Evolutionary conservation across 345 rosid species (phyloP).

Genomic region (Leavenworthia alabamica): DNA sequence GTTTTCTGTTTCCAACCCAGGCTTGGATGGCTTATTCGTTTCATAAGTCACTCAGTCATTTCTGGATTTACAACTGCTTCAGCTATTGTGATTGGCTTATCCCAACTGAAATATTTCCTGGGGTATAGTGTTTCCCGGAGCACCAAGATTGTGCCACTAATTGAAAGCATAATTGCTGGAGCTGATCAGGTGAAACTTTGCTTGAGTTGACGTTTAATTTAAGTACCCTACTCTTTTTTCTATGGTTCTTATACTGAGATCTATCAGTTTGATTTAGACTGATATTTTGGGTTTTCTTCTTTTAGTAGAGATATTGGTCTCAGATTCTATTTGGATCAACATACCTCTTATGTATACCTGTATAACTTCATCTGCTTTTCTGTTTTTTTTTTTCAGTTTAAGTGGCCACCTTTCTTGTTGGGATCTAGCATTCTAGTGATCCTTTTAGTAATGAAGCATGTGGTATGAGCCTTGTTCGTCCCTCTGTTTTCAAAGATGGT

Average conservation of each 20-base stretch:
- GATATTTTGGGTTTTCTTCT: neutral
- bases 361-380: conserved; percentile 12
- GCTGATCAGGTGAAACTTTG: conserved; percentile 54
- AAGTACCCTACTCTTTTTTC: conserved; percentile 11
- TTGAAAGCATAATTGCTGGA: conserved; percentile 88
- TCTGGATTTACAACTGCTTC: conserved; percentile 97
- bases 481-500: conserved; percentile 27
- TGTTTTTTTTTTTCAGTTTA: conserved; percentile 55
- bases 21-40: conserved; percentile 99
- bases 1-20: conserved; percentile 36
- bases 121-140: conserved; percentile 76
- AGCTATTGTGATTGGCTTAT: conserved; percentile 92
- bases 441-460: conserved; percentile 79
- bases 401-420: conserved; percentile 98
- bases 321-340: neutral
- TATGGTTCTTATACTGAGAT: neutral
- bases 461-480: conserved; percentile 48
- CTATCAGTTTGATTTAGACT: neutral
- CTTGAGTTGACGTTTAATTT: neutral
- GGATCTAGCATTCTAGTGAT: conserved; percentile 77
- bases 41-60: conserved; percentile 97
- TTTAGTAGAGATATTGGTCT: conserved; percentile 1
- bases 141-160: conserved; percentile 82
- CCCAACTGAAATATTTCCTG: conserved; percentile 92
- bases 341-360: conserved; percentile 1